Evolutionary conservation across 164 flowering plant species (phyloP), one percentile per base, ranked within the genome.

Genomic region (Piper betle): DNA sequence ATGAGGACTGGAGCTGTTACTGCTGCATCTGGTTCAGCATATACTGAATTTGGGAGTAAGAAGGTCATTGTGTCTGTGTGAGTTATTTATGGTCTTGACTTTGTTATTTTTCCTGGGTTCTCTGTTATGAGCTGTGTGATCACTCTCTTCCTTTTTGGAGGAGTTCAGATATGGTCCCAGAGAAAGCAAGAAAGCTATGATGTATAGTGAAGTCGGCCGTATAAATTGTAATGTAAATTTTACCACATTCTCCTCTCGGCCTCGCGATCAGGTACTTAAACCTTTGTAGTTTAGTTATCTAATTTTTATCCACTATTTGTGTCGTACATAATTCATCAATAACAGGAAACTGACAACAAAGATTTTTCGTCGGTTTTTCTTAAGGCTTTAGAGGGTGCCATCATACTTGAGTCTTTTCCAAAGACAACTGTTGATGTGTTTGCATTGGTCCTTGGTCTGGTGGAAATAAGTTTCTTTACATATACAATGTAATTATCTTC

Each of bases 391-490:
- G 97, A 88, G 69, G 99, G 97, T 64, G 91, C 91, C 59, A 84
- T 93, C 57, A 84, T 90, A 61, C 71, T 93, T 75, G 91, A 90
- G 67, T 69, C 81, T 62, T 90, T 93, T 63, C 97, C 99, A 41
- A 90, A 93, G 80, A 90, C 97, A 50, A 93, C 99, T 50, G 97
- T 93, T 11, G 99, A 93, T 78, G 91, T 93, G 55, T 93, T 93
- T 75, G 97, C 95, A 41, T 76, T 93, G 77, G 91, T 90, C 52
- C 61, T 93, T 77, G 97, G 75, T 90, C 96, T 79, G 94, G 99
- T 57, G 99, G 97, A 68, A 73, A 97, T 93, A 82, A 80, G 93
- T 79, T 63, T 39, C 20, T 54, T 18, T 5, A 18, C 1, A 0
- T 18, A 10, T 25, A 9, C 9, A 10, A 18, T 54, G 20, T 0